A percentile compares a stretch with the other conserved stretches of the same genome.
phyloP scores from a whole-genome alignment of 106 monocot species.

The Dactylorhiza incarnata region DNA sequence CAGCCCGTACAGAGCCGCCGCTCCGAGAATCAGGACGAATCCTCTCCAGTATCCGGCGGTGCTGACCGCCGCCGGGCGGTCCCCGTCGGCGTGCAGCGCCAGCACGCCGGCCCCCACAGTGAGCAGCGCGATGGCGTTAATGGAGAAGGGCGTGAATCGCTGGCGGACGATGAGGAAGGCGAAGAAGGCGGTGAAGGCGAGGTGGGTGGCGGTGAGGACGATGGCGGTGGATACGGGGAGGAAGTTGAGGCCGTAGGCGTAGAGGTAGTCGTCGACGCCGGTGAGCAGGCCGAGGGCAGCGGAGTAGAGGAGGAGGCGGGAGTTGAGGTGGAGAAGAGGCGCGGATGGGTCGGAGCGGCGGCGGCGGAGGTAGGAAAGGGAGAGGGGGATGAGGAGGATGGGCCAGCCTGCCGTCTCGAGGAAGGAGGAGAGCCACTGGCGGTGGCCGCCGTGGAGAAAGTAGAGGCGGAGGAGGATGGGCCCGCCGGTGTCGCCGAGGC shows the following conservation, averaged over 20 bases:
- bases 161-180: slow-evolving; percentile 15
- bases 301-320: slow-evolving; percentile 1
- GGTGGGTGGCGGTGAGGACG: slow-evolving; percentile 14
- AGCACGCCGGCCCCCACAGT: slow-evolving; percentile 13
- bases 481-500: slow-evolving; percentile 6
- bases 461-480: slow-evolving; percentile 7
- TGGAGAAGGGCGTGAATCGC: slow-evolving; percentile 8
- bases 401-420: slow-evolving; percentile 5
- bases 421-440: slow-evolving; percentile 6
- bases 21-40: slow-evolving; percentile 11
- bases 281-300: slow-evolving; percentile 11
- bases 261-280: slow-evolving; percentile 9
- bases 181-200: slow-evolving; percentile 20
- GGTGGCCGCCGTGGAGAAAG: slow-evolving; percentile 10
- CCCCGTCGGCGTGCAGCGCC: slow-evolving; percentile 5
- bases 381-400: slow-evolving; percentile 9
- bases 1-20: slow-evolving; percentile 18
- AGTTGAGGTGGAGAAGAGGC: background rate
- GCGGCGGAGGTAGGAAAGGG: slow-evolving; percentile 4
- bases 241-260: slow-evolving; percentile 7
- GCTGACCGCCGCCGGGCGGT: slow-evolving; percentile 9
- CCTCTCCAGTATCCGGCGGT: slow-evolving; percentile 4
- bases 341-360: slow-evolving; percentile 1
- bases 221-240: slow-evolving; percentile 15
- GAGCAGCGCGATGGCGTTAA: slow-evolving; percentile 7